Evolutionary conservation across 2,329 filamentous ascomycete species (phyloP).

Genomic region (Dactylonectria macrodidyma): DNA sequence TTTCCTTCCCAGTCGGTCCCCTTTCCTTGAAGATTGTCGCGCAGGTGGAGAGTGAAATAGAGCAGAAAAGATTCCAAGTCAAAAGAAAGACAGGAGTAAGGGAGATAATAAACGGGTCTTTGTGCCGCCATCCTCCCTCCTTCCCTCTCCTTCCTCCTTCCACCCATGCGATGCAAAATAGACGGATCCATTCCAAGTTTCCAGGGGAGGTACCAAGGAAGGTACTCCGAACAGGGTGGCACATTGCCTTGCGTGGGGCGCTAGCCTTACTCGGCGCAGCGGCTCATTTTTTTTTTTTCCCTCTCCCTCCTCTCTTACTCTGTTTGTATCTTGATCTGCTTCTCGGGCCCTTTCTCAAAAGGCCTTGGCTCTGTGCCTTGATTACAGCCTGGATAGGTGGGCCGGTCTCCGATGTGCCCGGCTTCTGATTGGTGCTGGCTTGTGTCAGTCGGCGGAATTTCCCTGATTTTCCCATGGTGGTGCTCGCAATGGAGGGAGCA

Average conservation of each 20-base stretch:
- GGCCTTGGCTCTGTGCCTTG: conserved; percentile 2
- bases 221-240: not conserved
- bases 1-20: not conserved
- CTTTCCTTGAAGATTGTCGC: not conserved
- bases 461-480: conserved; percentile 4
- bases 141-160: not conserved
- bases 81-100: not conserved
- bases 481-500: not conserved
- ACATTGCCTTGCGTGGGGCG: not conserved
- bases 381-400: conserved; percentile 11
- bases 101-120: conserved; percentile 9
- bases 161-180: not conserved
- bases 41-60: not conserved
- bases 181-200: not conserved
- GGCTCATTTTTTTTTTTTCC: not conserved
- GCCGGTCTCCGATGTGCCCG: not conserved
- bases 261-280: not conserved
- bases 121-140: conserved; percentile 4
- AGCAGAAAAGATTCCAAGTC: not conserved
- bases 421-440: conserved; percentile 11
- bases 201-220: not conserved
- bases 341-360: too few species aligned
- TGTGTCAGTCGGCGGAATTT: conserved; percentile 20
- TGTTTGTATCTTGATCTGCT: not conserved
- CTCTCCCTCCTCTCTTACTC: not conserved